Conservation (phyloP, 208 protist genomes). For the Leishmania tropica region DNA sequence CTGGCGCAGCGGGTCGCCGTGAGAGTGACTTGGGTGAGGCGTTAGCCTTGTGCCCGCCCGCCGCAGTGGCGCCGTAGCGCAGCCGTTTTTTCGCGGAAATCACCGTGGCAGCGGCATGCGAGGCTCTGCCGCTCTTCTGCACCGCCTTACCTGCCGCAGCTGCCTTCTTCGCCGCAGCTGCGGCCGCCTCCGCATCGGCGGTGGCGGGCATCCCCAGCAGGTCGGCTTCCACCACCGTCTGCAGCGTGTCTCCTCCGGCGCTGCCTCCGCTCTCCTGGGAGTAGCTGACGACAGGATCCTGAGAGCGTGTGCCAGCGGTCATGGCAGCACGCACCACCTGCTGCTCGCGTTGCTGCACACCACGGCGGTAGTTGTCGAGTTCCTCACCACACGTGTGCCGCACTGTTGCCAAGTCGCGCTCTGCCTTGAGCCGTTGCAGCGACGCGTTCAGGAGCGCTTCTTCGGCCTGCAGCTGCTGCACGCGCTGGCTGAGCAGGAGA, state of each 20-base stretch:
- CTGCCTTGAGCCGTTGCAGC: slow-evolving; percentile 53
- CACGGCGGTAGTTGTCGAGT: slow-evolving; percentile 37
- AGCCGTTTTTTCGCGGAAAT: background rate
- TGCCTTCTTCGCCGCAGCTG: slow-evolving; percentile 6
- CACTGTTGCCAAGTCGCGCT: slow-evolving; percentile 56
- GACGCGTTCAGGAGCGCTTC: slow-evolving; percentile 61
- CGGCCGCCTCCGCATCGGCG: slow-evolving; percentile 35
- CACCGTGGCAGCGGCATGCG: background rate
- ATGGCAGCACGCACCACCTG: slow-evolving; percentile 9
- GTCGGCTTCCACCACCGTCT: slow-evolving; percentile 17
- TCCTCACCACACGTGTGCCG: slow-evolving; percentile 52
- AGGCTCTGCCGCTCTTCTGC: background rate
- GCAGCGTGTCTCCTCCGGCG: slow-evolving; percentile 3
- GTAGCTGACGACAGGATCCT: slow-evolving; percentile 14
- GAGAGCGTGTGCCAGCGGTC: background rate
- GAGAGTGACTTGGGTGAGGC: background rate
- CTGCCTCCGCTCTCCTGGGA: slow-evolving; percentile 15
- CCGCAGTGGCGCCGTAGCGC: background rate
- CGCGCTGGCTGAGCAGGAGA: slow-evolving; percentile 47
- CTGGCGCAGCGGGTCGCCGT: background rate
- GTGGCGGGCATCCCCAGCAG: slow-evolving; percentile 39
- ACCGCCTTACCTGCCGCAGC: background rate
- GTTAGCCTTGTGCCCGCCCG: background rate
- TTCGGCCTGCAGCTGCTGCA: slow-evolving; percentile 57
- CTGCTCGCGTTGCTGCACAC: slow-evolving; percentile 41